Evolutionary conservation across 768 basidiomycete species (phyloP).

Genomic region (Podaxis pistillaris): DNA sequence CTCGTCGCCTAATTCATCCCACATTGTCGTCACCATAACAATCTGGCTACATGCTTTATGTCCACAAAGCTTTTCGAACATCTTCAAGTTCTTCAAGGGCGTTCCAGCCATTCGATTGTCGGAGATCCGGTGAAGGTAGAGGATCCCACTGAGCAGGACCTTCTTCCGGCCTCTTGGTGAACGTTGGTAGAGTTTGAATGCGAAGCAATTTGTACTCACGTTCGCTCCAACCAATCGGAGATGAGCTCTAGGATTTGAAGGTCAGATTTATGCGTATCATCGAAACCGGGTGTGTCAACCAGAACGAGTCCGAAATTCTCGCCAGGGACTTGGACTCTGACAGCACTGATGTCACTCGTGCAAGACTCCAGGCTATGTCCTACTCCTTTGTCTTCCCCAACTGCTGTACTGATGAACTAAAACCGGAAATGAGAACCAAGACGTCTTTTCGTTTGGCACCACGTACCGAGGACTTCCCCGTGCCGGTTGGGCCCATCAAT

Average conservation of each 20-base stretch:
- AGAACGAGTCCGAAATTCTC: slow-evolving; percentile 19
- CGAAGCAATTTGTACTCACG: neutral
- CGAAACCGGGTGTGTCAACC: slow-evolving; percentile 30
- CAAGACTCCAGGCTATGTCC: slow-evolving; percentile 33
- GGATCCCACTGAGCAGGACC: slow-evolving; percentile 26
- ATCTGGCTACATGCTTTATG: slow-evolving; percentile 25
- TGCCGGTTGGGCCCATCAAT: slow-evolving; percentile 20
- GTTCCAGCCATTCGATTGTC: slow-evolving; percentile 29
- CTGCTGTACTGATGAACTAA: slow-evolving; percentile 35
- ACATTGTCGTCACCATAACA: slow-evolving; percentile 30
- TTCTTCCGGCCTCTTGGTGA: slow-evolving; percentile 7
- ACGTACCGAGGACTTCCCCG: slow-evolving; percentile 21
- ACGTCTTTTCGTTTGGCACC: neutral
- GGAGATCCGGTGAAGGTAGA: slow-evolving; percentile 24
- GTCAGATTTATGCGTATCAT: slow-evolving; percentile 24
- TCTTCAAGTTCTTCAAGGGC: slow-evolving; percentile 24
- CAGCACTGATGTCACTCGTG: slow-evolving; percentile 26
- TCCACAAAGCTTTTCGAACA: slow-evolving; percentile 37
- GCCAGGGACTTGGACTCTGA: slow-evolving; percentile 6
- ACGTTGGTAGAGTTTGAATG: neutral
- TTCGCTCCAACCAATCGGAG: slow-evolving; percentile 22
- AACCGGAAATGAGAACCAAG: neutral
- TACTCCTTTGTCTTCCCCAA: slow-evolving; percentile 28
- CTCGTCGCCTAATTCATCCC: slow-evolving; percentile 14
- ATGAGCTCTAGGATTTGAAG: slow-evolving; percentile 24